Evolutionary conservation across 2,329 filamentous ascomycete genomes (phyloP).

Genomic region (Clarireedia homoeocarpa): DNA sequence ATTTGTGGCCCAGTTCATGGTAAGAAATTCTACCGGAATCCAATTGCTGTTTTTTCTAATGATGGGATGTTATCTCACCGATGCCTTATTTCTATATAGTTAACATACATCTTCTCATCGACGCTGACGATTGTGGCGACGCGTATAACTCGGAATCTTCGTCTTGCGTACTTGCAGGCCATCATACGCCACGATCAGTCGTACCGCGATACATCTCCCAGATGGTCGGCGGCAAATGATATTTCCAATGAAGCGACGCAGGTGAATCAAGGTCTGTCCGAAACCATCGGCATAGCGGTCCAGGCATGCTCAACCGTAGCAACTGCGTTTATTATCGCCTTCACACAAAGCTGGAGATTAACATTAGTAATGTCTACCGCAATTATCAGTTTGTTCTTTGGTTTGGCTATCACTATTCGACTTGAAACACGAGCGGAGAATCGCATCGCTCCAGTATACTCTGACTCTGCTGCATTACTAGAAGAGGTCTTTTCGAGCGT

Average conservation of each 20-base stretch:
- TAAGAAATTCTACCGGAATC: neutral
- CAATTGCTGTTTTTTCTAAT: neutral
- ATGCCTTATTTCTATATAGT: neutral
- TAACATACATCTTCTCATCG: neutral
- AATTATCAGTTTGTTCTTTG: slow-evolving; percentile 35
- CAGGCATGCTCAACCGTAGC: slow-evolving; percentile 72
- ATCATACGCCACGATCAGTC: neutral
- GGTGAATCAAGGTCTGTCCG: slow-evolving; percentile 38
- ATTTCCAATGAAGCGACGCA: neutral
- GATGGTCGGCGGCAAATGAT: neutral
- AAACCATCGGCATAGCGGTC: slow-evolving; percentile 73
- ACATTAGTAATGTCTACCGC: slow-evolving; percentile 77
- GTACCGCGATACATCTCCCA: neutral
- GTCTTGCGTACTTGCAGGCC: neutral
- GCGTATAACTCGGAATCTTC: neutral
- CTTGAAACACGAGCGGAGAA: neutral
- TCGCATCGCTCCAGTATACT: neutral
- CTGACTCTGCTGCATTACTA: neutral
- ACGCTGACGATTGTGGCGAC: neutral
- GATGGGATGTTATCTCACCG: neutral
- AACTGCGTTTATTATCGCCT: slow-evolving; percentile 74
- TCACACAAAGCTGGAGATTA: slow-evolving; percentile 87
- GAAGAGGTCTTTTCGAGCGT: neutral
- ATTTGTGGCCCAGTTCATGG: neutral
- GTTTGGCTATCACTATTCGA: neutral